These are phyloP conservation scores for Paecilomyces fulvus DNA, from an alignment of 2,329 filamentous ascomycete species.

Conservation along the genomic window DNA sequence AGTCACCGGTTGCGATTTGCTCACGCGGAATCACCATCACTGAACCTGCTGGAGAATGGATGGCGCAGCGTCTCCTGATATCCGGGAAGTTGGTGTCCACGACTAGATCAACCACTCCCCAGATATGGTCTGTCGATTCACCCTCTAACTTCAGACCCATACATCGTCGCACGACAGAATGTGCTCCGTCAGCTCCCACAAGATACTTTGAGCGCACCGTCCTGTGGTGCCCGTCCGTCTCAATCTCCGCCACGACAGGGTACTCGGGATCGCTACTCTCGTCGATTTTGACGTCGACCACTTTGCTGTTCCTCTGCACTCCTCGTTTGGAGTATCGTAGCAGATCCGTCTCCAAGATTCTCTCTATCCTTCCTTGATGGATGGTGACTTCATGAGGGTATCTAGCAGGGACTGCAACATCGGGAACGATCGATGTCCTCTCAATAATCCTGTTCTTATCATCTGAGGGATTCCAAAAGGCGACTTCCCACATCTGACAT, in stretches of 20 bases:
- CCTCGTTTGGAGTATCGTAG: slow-evolving; percentile 49
- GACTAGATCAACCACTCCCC: slow-evolving; percentile 69
- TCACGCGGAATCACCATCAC: slow-evolving; percentile 75
- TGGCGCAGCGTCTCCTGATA: slow-evolving; percentile 70
- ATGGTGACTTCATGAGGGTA: slow-evolving; percentile 64
- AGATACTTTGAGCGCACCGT: slow-evolving; percentile 58
- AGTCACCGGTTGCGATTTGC: slow-evolving; percentile 51
- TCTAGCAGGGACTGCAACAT: slow-evolving; percentile 56
- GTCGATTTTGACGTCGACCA: slow-evolving; percentile 53
- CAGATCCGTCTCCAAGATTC: slow-evolving; percentile 59
- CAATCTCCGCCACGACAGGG: slow-evolving; percentile 25
- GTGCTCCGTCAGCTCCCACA: slow-evolving; percentile 63
- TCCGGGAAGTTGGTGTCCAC: slow-evolving; percentile 68
- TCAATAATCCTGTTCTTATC: slow-evolving; percentile 46
- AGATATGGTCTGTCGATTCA: slow-evolving; percentile 62
- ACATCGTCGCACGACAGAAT: slow-evolving; percentile 56
- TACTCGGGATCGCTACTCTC: slow-evolving; percentile 35
- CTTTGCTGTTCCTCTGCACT: slow-evolving; percentile 58
- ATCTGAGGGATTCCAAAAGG: slow-evolving; percentile 60
- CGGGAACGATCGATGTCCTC: slow-evolving; percentile 47
- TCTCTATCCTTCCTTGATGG: slow-evolving; percentile 64
- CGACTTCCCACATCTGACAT: slow-evolving; percentile 45
- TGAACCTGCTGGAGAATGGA: slow-evolving; percentile 65
- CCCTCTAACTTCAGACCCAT: slow-evolving; percentile 47
- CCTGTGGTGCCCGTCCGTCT: slow-evolving; percentile 18